These are phyloP conservation scores for Phylloporus sp. DNA, from an alignment of 768 basidiomycete genomes.

Conservation along the genomic window DNA sequence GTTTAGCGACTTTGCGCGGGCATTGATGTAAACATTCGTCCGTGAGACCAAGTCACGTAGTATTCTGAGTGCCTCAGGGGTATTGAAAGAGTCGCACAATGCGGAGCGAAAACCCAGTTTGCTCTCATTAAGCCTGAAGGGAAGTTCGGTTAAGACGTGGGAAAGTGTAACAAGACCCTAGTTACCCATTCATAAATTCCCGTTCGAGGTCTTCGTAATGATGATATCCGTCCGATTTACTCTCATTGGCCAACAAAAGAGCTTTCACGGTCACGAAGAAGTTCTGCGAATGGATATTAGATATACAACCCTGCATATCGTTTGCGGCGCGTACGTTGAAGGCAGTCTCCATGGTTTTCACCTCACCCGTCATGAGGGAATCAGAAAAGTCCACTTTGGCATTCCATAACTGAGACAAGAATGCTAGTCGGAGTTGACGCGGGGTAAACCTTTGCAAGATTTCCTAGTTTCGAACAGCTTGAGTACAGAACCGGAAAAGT, in stretches of 20 bases:
- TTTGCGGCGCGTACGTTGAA: constrained; percentile 65
- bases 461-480: constrained; percentile 48
- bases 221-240: constrained; percentile 55
- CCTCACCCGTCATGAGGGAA: constrained; percentile 83
- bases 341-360: constrained; percentile 73
- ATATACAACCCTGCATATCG: not conserved
- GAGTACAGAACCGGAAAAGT: not conserved
- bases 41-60: constrained; percentile 78
- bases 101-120: constrained; percentile 78
- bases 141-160: constrained; percentile 9
- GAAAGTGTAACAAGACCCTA: not conserved
- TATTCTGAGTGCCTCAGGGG: constrained; percentile 71
- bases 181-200: constrained; percentile 62
- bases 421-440: constrained; percentile 86
- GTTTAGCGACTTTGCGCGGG: constrained; percentile 54
- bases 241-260: constrained; percentile 50
- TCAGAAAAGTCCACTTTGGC: constrained; percentile 93
- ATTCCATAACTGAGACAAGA: constrained; percentile 89
- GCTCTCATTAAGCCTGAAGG: constrained; percentile 60
- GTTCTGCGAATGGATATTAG: constrained; percentile 51
- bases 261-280: constrained; percentile 90
- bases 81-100: constrained; percentile 97
- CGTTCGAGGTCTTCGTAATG: constrained; percentile 64
- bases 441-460: constrained; percentile 78
- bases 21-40: constrained; percentile 83